Evolutionary conservation across 352 stramenopile species (phyloP).

Genomic region (Phytopythium cucurbitacearum): DNA sequence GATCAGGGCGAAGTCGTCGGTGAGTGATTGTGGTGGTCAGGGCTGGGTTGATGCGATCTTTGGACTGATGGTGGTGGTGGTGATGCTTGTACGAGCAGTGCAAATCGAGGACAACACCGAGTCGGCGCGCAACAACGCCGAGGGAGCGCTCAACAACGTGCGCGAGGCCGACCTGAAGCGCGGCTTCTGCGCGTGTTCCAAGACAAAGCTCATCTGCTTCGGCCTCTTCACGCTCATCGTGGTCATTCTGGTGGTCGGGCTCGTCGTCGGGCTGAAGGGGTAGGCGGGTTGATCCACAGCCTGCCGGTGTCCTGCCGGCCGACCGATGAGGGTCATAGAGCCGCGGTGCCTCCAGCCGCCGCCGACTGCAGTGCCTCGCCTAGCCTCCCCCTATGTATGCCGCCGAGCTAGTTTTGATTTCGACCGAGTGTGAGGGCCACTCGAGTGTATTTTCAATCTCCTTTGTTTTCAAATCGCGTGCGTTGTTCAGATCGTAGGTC

Average conservation of each 20-base stretch:
- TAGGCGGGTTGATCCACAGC: neutral
- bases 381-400: too few relatives aligned
- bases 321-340: too few relatives aligned
- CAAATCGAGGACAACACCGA: constrained; percentile 59
- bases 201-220: constrained; percentile 59
- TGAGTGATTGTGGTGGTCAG: constrained; percentile 18
- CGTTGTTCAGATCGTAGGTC: too few relatives aligned
- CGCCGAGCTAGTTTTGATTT: too few relatives aligned
- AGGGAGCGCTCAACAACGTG: constrained; percentile 47
- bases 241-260: constrained; percentile 35
- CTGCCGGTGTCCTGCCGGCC: too few relatives aligned
- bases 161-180: constrained; percentile 46
- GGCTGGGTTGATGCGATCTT: neutral
- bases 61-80: constrained; percentile 3
- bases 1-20: constrained; percentile 65
- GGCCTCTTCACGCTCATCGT: constrained; percentile 47
- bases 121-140: constrained; percentile 39
- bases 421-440: too few relatives aligned
- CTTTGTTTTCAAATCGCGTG: too few relatives aligned
- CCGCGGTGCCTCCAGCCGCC: too few relatives aligned
- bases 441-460: too few relatives aligned
- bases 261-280: constrained; percentile 37
- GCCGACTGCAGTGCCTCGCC: too few relatives aligned
- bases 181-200: constrained; percentile 49
- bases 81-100: constrained; percentile 17